Percentiles rank a stretch among this genome's conserved stretches.
Evolutionary conservation across 1,139 yeast species (phyloP).

Genomic region (Lipomyces yarrowii): DNA sequence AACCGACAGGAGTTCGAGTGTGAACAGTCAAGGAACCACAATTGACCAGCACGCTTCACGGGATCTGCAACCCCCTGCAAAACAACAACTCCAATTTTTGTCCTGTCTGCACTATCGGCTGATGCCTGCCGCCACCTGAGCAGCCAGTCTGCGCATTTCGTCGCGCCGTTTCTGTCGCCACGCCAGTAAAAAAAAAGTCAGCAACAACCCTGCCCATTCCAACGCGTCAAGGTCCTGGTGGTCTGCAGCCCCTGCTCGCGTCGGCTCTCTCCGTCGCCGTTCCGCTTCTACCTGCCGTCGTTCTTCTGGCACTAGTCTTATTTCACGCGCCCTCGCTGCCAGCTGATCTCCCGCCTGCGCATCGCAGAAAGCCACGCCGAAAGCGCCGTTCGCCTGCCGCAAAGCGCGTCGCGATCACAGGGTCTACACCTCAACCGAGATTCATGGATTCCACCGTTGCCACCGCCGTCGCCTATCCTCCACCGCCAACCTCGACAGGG

Average conservation of each 20-base stretch:
- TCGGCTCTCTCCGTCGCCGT: slow-evolving; percentile 23
- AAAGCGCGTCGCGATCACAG: not conserved
- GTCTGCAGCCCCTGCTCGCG: slow-evolving; percentile 19
- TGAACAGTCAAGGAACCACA: not conserved
- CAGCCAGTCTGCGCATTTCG: slow-evolving; percentile 7
- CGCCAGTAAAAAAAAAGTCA: no score
- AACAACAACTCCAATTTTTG: not conserved
- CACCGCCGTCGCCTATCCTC: not conserved
- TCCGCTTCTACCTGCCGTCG: slow-evolving; percentile 21
- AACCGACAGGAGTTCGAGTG: not conserved
- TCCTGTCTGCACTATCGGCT: not conserved
- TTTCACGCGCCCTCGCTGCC: slow-evolving; percentile 7
- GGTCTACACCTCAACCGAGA: not conserved
- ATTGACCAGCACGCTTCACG: not conserved
- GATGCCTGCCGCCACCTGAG: slow-evolving; percentile 1
- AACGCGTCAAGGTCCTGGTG: slow-evolving; percentile 19
- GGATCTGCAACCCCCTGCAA: not conserved
- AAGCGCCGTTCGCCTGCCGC: not conserved
- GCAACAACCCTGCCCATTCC: slow-evolving; percentile 7
- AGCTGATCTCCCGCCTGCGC: not conserved
- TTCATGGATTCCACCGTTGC: slow-evolving; percentile 6
- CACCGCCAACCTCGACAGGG: slow-evolving; percentile 7
- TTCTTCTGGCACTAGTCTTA: slow-evolving; percentile 16
- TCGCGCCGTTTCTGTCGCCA: slow-evolving; percentile 3
- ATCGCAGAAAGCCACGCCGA: not conserved